Conservation (phyloP, 169 alveolate species). For the Pseudocohnilembus persalinus region DNA sequence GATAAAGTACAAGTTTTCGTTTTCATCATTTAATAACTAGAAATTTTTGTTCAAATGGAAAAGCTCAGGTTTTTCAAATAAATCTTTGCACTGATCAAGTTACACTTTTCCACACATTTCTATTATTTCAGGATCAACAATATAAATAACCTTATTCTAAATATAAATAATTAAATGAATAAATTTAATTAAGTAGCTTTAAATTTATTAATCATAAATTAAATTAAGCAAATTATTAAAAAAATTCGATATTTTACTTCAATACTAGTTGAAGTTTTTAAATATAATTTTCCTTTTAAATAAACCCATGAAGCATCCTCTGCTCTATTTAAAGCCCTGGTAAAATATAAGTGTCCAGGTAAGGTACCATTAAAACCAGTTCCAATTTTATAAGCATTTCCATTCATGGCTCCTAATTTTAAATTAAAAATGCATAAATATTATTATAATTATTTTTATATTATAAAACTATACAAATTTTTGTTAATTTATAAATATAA, state of each 20-base stretch:
- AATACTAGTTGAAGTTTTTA: not conserved
- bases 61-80: not conserved
- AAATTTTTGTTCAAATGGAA: not conserved
- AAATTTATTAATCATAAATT: too few species aligned
- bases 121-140: not conserved
- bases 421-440: too few species aligned
- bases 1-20: too few species aligned
- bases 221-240: too few species aligned
- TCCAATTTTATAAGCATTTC: not conserved
- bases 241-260: too few species aligned
- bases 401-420: not conserved
- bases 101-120: not conserved
- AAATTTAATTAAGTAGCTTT: too few species aligned
- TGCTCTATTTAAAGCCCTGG: not conserved
- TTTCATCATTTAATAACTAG: too few species aligned
- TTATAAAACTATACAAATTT: too few species aligned
- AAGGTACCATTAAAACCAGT: not conserved
- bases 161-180: too few species aligned
- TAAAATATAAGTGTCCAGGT: not conserved
- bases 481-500: too few species aligned
- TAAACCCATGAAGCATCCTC: not conserved
- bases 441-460: too few species aligned
- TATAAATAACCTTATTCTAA: not conserved
- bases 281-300: too few species aligned
- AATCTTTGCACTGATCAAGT: not conserved